Evolutionary conservation across 768 basidiomycete genomes (phyloP).

Genomic region (Pulveroboletus sp.): DNA sequence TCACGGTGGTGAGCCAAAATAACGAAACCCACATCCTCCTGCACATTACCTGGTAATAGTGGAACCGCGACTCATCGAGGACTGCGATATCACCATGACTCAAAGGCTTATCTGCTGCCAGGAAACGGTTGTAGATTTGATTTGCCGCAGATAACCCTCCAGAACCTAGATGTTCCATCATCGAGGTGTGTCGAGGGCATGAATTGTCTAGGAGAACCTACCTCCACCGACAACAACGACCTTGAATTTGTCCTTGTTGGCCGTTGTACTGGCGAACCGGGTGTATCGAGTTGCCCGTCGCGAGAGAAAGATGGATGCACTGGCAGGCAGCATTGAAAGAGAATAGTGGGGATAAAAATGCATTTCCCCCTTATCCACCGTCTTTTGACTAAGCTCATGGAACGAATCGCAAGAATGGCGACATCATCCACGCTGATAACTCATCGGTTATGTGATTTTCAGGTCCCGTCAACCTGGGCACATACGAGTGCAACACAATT

Average conservation of each 20-base stretch:
- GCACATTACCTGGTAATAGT: slow-evolving; percentile 77
- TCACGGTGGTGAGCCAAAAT: slow-evolving; percentile 3
- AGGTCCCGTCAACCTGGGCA: too few species aligned
- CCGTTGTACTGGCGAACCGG: slow-evolving; percentile 26
- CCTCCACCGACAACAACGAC: slow-evolving; percentile 88
- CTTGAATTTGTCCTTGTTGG: slow-evolving; percentile 60
- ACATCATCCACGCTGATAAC: background rate
- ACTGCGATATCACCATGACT: slow-evolving; percentile 80
- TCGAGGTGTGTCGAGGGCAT: slow-evolving; percentile 1
- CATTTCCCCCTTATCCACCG: background rate
- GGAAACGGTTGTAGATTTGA: slow-evolving; percentile 83
- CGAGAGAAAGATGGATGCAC: slow-evolving; percentile 6
- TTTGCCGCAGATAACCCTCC: slow-evolving; percentile 82
- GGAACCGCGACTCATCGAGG: slow-evolving; percentile 75
- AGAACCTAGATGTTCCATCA: slow-evolving; percentile 48
- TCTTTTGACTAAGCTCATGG: slow-evolving; percentile 3
- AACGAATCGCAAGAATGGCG: slow-evolving; percentile 14
- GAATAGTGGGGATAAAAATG: background rate
- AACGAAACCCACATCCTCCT: background rate
- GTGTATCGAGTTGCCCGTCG: slow-evolving; percentile 5
- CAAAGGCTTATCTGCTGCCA: slow-evolving; percentile 62
- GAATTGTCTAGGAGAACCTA: slow-evolving; percentile 27
- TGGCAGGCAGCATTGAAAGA: slow-evolving; percentile 5
- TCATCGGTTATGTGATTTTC: too few species aligned
- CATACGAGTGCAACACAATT: background rate